phyloP scores from a whole-genome alignment of 805 yeast genomes.

The Wickerhamomyces kurtzmanii region DNA sequence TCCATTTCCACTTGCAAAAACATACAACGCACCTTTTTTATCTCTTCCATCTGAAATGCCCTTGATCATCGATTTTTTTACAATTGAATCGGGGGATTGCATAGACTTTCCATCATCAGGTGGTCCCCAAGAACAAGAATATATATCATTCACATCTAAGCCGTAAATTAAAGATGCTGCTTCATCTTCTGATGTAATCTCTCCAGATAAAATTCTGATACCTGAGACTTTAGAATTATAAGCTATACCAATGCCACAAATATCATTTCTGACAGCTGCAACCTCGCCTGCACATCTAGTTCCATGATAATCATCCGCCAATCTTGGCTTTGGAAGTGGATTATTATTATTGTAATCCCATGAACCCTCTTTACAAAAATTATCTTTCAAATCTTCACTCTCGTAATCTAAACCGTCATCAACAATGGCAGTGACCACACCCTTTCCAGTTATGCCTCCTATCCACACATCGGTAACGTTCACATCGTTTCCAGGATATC shows the following conservation, averaged over 20 bases:
- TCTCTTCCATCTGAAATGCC: conserved; percentile 78
- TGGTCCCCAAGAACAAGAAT: conserved; percentile 99
- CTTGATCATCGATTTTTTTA: conserved; percentile 72
- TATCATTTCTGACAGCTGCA: conserved; percentile 73
- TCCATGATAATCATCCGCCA: conserved; percentile 85
- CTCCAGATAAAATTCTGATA: conserved; percentile 76
- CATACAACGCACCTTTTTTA: conserved; percentile 79
- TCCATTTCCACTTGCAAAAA: conserved; percentile 96
- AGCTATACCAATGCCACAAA: conserved; percentile 97
- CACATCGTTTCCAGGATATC: conserved; percentile 71
- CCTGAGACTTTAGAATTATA: conserved; percentile 82
- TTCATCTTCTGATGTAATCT: conserved; percentile 77
- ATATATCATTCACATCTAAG: conserved; percentile 79
- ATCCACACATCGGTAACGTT: conserved; percentile 84
- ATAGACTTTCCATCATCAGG: conserved; percentile 83
- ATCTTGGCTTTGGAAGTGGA: conserved; percentile 68
- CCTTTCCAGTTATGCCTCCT: conserved; percentile 70
- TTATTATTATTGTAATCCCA: conserved; percentile 86
- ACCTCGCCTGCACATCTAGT: conserved; percentile 98
- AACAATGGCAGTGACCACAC: conserved; percentile 77
- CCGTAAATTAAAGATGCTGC: conserved; percentile 82
- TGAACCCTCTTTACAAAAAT: conserved; percentile 71
- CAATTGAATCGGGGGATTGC: conserved; percentile 75
- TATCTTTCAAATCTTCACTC: conserved; percentile 58
- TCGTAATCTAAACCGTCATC: conserved; percentile 93